Conservation (phyloP, 1,284 basidiomycete genomes). For the Sparassis latifolia region DNA sequence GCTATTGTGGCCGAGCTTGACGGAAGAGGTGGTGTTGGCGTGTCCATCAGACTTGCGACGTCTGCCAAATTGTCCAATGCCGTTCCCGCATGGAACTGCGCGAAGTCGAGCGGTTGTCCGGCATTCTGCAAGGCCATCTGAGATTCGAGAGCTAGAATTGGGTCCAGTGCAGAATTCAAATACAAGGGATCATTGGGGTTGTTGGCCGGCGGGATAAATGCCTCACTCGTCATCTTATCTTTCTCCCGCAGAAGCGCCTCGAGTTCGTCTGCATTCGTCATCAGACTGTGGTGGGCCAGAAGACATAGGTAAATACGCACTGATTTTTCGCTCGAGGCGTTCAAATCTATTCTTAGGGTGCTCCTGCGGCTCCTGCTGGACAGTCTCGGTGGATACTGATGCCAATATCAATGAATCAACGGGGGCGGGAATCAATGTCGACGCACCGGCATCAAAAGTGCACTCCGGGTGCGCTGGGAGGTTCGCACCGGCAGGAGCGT, state of each 20-base stretch:
- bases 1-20: background rate
- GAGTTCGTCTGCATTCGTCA: slow-evolving; percentile 45
- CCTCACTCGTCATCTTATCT: slow-evolving; percentile 12
- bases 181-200: background rate
- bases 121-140: background rate
- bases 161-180: background rate
- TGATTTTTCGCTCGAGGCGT: slow-evolving; percentile 55
- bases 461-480: slow-evolving; percentile 55
- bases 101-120: background rate
- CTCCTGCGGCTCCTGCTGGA: slow-evolving; percentile 31
- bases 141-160: background rate
- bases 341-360: slow-evolving; percentile 54
- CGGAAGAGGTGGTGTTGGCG: background rate
- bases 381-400: background rate
- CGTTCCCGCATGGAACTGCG: slow-evolving; percentile 1
- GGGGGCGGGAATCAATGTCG: background rate
- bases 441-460: slow-evolving; percentile 58
- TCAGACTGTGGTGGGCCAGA: background rate
- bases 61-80: slow-evolving; percentile 15
- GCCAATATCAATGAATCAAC: background rate
- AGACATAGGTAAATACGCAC: slow-evolving; percentile 32
- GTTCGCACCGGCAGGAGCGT: slow-evolving; percentile 45
- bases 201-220: background rate
- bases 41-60: slow-evolving; percentile 6
- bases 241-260: slow-evolving; percentile 41